Conservation (phyloP, 2,329 filamentous ascomycete genomes). For the Arthrobotrys pseudoclavata region DNA sequence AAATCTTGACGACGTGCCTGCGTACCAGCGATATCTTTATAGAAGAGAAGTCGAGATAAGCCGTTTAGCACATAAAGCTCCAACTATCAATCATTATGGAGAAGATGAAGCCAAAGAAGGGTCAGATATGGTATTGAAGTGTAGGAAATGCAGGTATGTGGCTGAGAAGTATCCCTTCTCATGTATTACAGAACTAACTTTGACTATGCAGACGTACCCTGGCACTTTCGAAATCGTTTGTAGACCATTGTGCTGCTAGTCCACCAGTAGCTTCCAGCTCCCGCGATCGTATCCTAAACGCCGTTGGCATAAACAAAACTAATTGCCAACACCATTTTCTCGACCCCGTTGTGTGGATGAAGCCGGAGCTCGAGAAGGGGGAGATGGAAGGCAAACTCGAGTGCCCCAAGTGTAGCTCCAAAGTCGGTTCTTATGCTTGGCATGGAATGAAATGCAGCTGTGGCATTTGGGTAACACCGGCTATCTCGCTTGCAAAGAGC, state of each 20-base stretch:
- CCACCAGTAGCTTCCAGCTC: constrained; percentile 40
- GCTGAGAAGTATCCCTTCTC: neutral
- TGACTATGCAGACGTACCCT: constrained; percentile 66
- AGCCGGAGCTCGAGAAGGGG: constrained; percentile 81
- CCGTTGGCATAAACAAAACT: constrained; percentile 57
- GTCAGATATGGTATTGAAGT: constrained; percentile 75
- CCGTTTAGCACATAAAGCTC: constrained; percentile 81
- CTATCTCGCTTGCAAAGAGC: constrained; percentile 85
- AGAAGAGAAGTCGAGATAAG: constrained; percentile 76
- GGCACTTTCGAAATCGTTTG: constrained; percentile 65
- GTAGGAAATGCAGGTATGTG: constrained; percentile 86
- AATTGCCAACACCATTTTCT: constrained; percentile 88
- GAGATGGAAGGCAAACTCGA: constrained; percentile 85
- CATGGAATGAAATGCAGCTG: constrained; percentile 94
- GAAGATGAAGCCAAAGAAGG: constrained; percentile 72
- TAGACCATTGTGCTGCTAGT: constrained; percentile 66
- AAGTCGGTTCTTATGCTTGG: constrained; percentile 95
- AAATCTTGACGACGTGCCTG: constrained; percentile 76
- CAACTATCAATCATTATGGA: constrained; percentile 86
- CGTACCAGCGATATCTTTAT: constrained; percentile 85
- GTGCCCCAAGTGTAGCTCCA: constrained; percentile 87
- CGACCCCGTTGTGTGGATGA: constrained; percentile 96
- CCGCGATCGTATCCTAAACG: constrained; percentile 20
- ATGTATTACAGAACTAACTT: constrained; percentile 40
- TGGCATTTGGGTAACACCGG: constrained; percentile 88